These are phyloP conservation scores for Castanopsis chinensis DNA, from an alignment of 306 rosid species.

Conservation along the genomic window DNA sequence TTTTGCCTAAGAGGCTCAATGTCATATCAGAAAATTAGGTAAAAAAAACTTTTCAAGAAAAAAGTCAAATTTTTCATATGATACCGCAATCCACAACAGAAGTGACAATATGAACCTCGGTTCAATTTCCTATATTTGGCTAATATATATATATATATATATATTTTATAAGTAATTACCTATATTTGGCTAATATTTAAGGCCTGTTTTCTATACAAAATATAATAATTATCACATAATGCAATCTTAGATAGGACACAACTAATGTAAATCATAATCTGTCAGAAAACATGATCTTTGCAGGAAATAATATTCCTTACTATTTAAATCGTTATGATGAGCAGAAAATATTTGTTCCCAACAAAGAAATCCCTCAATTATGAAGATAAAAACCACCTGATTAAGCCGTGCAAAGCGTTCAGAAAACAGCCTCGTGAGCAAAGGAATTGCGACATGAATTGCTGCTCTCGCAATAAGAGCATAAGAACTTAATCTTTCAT, in stretches of 20 bases:
- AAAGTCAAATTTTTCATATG: not conserved
- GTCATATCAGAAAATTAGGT: not conserved
- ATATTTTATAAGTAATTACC: too few relatives aligned
- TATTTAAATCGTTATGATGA: conserved; percentile 10
- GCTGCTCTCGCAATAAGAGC: conserved; percentile 93
- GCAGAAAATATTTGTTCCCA: not conserved
- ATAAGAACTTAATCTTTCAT: conserved; percentile 90
- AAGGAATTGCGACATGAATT: conserved; percentile 71
- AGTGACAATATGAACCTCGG: not conserved
- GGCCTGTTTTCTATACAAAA: not conserved
- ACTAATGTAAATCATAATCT: not conserved
- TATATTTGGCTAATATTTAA: not conserved
- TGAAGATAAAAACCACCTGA: conserved; percentile 53
- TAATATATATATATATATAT: too few relatives aligned
- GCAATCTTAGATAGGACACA: not conserved
- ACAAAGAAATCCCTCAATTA: conserved; percentile 8
- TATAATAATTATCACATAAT: not conserved
- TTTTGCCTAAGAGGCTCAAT: not conserved
- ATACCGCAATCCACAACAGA: not conserved
- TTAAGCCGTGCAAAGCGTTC: conserved; percentile 66
- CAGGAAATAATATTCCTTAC: conserved; percentile 3
- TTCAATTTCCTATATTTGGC: not conserved
- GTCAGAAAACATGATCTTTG: not conserved
- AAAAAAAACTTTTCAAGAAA: not conserved
- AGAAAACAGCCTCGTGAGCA: conserved; percentile 60